A percentile compares a stretch with the other conserved stretches of the same genome.
phyloP scores from a whole-genome alignment of 73 alveolate genomes.

The Halteria grandinella region DNA sequence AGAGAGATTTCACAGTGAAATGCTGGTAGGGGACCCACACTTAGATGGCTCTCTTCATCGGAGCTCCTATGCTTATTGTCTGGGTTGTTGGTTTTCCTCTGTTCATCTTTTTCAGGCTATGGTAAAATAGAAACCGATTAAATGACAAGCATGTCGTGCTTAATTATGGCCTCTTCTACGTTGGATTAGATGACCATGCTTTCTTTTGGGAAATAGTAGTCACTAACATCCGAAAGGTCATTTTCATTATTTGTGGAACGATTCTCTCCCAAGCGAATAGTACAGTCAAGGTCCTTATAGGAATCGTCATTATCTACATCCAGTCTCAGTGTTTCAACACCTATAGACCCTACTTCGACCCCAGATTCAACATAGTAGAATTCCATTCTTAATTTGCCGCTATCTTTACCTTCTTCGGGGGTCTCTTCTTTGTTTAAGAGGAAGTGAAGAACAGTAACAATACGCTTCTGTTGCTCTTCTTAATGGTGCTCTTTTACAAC shows the following conservation, averaged over 20 bases:
- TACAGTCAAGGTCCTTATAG: constrained; percentile 25
- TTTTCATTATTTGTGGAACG: constrained; percentile 29
- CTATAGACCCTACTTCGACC: constrained; percentile 52
- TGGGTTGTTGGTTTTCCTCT: constrained; percentile 73
- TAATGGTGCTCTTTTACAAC: too few relatives aligned
- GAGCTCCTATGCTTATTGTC: constrained; percentile 52
- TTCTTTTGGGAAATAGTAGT: constrained; percentile 69
- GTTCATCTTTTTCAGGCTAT: constrained; percentile 34
- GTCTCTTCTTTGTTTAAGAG: constrained; percentile 38
- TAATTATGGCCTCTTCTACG: constrained; percentile 38
- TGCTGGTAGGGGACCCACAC: constrained; percentile 52
- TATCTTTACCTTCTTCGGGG: constrained; percentile 46
- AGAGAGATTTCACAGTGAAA: constrained; percentile 27
- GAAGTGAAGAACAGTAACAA: too few relatives aligned
- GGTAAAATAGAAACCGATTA: constrained; percentile 6
- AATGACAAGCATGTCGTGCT: constrained; percentile 23
- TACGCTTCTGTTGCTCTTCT: too few relatives aligned
- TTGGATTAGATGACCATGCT: constrained; percentile 52
- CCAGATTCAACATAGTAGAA: constrained; percentile 40
- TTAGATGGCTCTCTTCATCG: constrained; percentile 25
- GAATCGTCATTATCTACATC: constrained; percentile 34
- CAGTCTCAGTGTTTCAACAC: constrained; percentile 22
- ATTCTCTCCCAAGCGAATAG: constrained; percentile 39
- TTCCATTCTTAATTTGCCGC: constrained; percentile 30
- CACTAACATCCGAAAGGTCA: constrained; percentile 48